Percentiles rank a stretch among this genome's conserved stretches.
Conservation (phyloP, 331 rosid genomes). For the Stylosanthes scabra region DNA sequence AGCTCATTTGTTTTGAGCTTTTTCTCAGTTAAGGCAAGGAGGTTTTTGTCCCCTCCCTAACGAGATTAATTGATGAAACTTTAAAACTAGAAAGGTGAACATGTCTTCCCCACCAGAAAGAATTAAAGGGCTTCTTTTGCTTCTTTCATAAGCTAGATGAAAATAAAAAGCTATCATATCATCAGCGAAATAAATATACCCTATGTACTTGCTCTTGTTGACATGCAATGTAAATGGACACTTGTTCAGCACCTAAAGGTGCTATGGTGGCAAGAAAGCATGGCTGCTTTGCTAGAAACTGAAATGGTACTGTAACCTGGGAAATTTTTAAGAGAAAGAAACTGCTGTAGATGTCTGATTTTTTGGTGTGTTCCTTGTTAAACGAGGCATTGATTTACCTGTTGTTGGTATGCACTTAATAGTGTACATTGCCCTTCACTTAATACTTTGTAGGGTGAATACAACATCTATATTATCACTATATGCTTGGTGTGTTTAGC, state of each 20-base stretch:
- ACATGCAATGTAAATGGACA: slow-evolving; percentile 7
- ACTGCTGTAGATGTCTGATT: background rate
- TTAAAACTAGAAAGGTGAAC: too few species aligned
- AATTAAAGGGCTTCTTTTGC: too few species aligned
- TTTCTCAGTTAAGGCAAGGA: background rate
- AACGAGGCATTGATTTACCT: slow-evolving; percentile 24
- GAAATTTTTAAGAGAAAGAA: background rate
- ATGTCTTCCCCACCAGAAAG: too few species aligned
- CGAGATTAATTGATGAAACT: background rate
- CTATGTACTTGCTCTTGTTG: slow-evolving; percentile 3
- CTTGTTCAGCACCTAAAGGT: slow-evolving; percentile 29
- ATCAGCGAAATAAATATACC: background rate
- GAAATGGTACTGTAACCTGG: slow-evolving; percentile 8
- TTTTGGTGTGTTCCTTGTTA: slow-evolving; percentile 15
- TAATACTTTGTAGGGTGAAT: slow-evolving; percentile 6
- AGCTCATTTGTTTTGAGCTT: background rate
- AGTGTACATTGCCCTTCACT: too few species aligned
- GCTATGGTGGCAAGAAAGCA: slow-evolving; percentile 25
- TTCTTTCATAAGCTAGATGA: background rate
- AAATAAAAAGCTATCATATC: background rate
- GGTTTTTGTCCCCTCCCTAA: background rate
- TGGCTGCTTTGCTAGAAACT: background rate
- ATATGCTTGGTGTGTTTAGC: background rate
- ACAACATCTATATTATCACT: slow-evolving; percentile 4
- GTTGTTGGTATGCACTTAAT: background rate